A percentile compares a stretch with the other conserved stretches of the same genome.
These are phyloP conservation scores for Komagataella mondaviorum DNA, from an alignment of 805 yeast species.

Conservation along the genomic window DNA sequence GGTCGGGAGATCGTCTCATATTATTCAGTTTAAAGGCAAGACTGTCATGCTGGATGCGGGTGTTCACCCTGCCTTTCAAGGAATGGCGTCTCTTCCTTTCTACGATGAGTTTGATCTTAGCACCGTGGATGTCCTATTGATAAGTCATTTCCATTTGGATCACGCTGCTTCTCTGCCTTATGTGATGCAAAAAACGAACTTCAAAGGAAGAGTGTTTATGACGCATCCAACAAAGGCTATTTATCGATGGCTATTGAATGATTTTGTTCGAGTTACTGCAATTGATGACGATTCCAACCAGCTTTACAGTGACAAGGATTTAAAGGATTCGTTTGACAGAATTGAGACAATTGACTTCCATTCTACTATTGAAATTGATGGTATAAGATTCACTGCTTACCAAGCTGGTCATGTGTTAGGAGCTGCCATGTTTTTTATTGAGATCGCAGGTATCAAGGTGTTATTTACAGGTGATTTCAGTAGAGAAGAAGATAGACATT, in stretches of 20 bases:
- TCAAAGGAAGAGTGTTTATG: slow-evolving; percentile 95
- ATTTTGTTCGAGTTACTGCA: slow-evolving; percentile 83
- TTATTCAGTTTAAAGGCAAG: slow-evolving; percentile 83
- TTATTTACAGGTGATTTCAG: slow-evolving; percentile 96
- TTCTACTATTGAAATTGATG: slow-evolving; percentile 88
- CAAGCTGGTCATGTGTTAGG: slow-evolving; percentile 99
- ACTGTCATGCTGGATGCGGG: slow-evolving; percentile 98
- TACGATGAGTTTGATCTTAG: slow-evolving; percentile 91
- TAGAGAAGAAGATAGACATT: slow-evolving; percentile 89
- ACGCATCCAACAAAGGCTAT: slow-evolving; percentile 98
- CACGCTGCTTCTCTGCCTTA: slow-evolving; percentile 97
- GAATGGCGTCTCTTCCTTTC: slow-evolving; percentile 84
- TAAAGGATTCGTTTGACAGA: slow-evolving; percentile 72
- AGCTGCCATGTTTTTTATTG: slow-evolving; percentile 95
- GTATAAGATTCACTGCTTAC: slow-evolving; percentile 90
- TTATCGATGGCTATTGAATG: slow-evolving; percentile 88
- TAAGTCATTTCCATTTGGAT: slow-evolving; percentile 93
- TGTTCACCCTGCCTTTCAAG: slow-evolving; percentile 89
- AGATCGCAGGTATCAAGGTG: slow-evolving; percentile 81
- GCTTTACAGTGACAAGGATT: slow-evolving; percentile 82
- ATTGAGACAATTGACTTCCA: slow-evolving; percentile 94
- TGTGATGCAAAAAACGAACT: slow-evolving; percentile 93
- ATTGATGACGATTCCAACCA: slow-evolving; percentile 33
- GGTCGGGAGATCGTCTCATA: slow-evolving; percentile 94
- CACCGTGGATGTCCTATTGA: slow-evolving; percentile 71